These are phyloP conservation scores for Amaranthus palmeri DNA, from an alignment of 148 eudicot genomes.

Conservation along the genomic window DNA sequence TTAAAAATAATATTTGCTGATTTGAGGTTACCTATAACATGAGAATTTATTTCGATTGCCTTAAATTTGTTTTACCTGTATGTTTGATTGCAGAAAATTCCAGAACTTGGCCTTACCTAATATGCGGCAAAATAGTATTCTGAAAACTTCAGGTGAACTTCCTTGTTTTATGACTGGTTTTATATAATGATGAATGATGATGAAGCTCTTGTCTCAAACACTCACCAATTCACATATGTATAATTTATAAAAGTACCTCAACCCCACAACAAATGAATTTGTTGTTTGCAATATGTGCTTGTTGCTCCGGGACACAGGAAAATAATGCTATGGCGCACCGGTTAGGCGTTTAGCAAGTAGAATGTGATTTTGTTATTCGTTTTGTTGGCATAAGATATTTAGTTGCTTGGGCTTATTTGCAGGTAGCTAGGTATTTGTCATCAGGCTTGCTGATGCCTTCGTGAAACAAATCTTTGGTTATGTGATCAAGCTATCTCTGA, in stretches of 20 bases:
- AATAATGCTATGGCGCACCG: neutral
- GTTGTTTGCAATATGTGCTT: neutral
- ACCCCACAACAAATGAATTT: neutral
- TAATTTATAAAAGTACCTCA: neutral
- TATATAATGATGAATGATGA: neutral
- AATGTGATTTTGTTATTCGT: neutral
- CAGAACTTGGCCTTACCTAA: constrained; percentile 28
- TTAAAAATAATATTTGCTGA: neutral
- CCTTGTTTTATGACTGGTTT: neutral
- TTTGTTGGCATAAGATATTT: neutral
- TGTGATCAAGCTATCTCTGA: neutral
- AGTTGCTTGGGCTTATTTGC: neutral
- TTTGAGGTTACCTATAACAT: neutral
- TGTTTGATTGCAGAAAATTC: constrained; percentile 49
- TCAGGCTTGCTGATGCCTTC: no score
- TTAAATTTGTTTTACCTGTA: neutral
- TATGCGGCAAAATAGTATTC: constrained; percentile 21
- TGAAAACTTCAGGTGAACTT: constrained; percentile 31
- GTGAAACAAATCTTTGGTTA: neutral
- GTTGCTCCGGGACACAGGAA: neutral
- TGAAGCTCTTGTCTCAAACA: constrained; percentile 6
- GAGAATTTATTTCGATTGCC: neutral
- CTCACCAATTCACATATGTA: neutral
- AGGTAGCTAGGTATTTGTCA: neutral
- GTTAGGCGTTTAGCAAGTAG: neutral